Evolutionary conservation across 2,329 filamentous ascomycete species (phyloP), one percentile per base, ranked within the genome.

Genomic region (Colletotrichum kahawae): DNA sequence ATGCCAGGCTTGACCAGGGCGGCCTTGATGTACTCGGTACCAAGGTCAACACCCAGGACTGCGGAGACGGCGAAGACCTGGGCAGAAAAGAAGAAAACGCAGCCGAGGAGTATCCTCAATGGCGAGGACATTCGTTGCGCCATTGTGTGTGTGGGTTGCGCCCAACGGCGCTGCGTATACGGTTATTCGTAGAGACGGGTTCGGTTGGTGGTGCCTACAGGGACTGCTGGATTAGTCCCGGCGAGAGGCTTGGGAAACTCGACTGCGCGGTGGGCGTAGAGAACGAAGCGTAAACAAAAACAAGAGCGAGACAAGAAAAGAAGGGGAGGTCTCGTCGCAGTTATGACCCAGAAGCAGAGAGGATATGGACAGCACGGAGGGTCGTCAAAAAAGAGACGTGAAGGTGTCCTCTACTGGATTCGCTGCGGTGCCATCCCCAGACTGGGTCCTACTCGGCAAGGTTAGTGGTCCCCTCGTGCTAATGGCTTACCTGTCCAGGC

Each of bases 21-120:
- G 33, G 96, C 96, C 88, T 98, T 99, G 87, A 99, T 94, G 87
- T 98, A 98, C 84, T 98, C 95, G 71, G 97, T 98, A 79, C 97
- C 97, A 70, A 99, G 90, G 85, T 99, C 97, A 80, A 99, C 91
- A 77, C 97, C 97, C 27, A 99, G 88, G 21, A 98, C 96, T 68
- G 95, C 95, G 10, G 95, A 87, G 65, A 86, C 85, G 31, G 90
- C 90, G 56, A 89, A 85, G 56, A 88, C 89, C 78, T 90, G 84
- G 60, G 85, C 81, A 33, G 85, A 84, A 76, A 88, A 87, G 69
- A 88, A 78, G 73, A 88, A 83, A 65, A 86, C 77, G 76, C 83
- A 77, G 77, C 83, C 84, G 65, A 87, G 81, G 79, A 86, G 81
- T 77, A 83, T 80, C 78, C 80, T 81, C 79, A 87, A 78, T 54